Percentiles rank a stretch among this genome's conserved stretches.
phyloP scores from a whole-genome alignment of 164 flowering plant genomes.

The Sedum album region DNA sequence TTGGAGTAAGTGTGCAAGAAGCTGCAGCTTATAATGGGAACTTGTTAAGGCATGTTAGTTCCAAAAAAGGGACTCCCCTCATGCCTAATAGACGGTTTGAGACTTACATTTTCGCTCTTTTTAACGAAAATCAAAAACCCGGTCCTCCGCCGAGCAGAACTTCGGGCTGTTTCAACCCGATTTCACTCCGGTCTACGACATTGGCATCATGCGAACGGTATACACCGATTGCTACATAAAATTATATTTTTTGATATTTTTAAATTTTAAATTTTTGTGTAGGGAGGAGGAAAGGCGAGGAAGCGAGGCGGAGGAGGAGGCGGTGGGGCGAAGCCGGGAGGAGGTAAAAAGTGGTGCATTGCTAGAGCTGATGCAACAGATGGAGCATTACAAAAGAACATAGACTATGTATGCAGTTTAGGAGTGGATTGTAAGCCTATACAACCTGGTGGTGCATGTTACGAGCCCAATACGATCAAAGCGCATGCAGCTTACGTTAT shows the following conservation, averaged over 20 bases:
- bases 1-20: no score
- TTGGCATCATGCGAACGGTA: not conserved
- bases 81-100: not conserved
- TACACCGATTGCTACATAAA: no score
- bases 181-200: not conserved
- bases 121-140: not conserved
- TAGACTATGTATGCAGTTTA: no score
- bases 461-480: constrained; percentile 30
- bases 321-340: constrained; percentile 14
- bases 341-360: constrained; percentile 30
- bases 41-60: not conserved
- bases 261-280: no score
- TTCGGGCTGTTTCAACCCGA: not conserved
- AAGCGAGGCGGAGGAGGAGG: constrained; percentile 30
- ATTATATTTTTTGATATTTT: no score
- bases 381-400: constrained; percentile 26
- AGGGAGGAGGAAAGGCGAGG: constrained; percentile 26
- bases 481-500: constrained; percentile 33
- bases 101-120: not conserved
- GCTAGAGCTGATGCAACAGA: constrained; percentile 23
- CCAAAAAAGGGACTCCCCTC: not conserved
- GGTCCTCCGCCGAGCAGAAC: not conserved
- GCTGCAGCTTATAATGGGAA: not conserved
- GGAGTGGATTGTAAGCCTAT: constrained; percentile 35
- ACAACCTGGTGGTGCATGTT: constrained; percentile 32